Evolutionary conservation across 129 eudicot species (phyloP), one percentile per base, ranked within the genome.

Genomic region (Flaveria ramosissima): DNA sequence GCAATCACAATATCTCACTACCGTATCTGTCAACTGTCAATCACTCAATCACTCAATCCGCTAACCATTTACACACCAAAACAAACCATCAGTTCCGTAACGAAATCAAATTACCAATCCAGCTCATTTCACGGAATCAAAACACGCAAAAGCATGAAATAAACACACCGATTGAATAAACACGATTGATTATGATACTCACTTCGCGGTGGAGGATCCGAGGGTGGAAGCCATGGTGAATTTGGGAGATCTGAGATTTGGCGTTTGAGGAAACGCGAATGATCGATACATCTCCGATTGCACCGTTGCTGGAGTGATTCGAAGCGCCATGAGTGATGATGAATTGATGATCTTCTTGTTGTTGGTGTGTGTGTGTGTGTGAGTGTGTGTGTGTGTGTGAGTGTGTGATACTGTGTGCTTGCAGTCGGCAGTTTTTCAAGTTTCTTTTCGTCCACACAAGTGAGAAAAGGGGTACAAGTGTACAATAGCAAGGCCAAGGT

Each of bases 171-270:
- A 66, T 53, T 73, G 23, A 21, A 70, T 50, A n/a, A 78, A 78
- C 23, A 17, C 11, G 36, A 62, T 16, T 60, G 2, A 9, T 52
- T 27, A 63, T 20, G 71, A 17, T 68, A 75, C 86, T 81, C 14
- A 89, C 97, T 89, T 87, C 10, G 80, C 71, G 30, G 92, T 63
- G 43, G 84, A 74, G 42, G 96, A 83, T 39, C 85, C 84, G 56
- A 92, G 80, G 77, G 91, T 78, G 60, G 97, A 89, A 77, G 97
- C 92, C 96, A 89, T 89, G 82, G 83, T 24, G 70, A 87, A 80
- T 78, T 85, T 92, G 55, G 92, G 90, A 82, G 96, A 87, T 84
- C 97, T 89, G 88, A 78, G 79, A 69, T 79, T 79, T 42, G 79
- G 72, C 19, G 83, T 23, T 51, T 75, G 76, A 2, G 81, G 85